Conservation (phyloP, 352 stramenopile species). For the Phytophthora syringae region DNA sequence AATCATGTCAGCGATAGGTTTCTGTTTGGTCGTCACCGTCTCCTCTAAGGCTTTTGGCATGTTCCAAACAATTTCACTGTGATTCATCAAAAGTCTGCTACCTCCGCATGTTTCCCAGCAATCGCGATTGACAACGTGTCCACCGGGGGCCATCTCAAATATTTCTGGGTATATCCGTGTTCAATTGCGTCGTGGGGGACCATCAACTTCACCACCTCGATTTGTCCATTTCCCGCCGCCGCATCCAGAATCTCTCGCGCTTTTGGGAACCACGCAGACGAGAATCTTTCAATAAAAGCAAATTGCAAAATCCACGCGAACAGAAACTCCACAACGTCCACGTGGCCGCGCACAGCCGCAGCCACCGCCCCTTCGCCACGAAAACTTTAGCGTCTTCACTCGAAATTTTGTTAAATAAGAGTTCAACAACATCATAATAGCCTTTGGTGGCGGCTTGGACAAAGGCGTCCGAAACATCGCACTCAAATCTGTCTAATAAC, state of each 20-base stretch:
- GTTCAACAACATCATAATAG: background rate
- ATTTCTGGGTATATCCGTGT: background rate
- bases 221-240: background rate
- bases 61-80: background rate
- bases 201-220: conserved; percentile 3
- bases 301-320: background rate
- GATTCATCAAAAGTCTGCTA: background rate
- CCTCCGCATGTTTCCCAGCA: background rate
- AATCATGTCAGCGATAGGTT: background rate
- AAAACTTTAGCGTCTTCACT: background rate
- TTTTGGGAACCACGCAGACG: background rate
- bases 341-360: conserved; percentile 3
- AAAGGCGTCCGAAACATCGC: background rate
- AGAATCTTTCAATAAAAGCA: background rate
- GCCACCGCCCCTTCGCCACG: background rate
- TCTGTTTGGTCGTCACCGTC: background rate
- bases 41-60: background rate
- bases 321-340: background rate
- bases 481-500: background rate
- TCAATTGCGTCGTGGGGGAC: background rate
- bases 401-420: background rate
- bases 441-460: background rate
- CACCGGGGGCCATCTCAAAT: background rate
- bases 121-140: background rate
- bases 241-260: background rate